These are phyloP conservation scores for Otatea glauca DNA, from an alignment of 176 grass and related monocot species.

Conservation along the genomic window DNA sequence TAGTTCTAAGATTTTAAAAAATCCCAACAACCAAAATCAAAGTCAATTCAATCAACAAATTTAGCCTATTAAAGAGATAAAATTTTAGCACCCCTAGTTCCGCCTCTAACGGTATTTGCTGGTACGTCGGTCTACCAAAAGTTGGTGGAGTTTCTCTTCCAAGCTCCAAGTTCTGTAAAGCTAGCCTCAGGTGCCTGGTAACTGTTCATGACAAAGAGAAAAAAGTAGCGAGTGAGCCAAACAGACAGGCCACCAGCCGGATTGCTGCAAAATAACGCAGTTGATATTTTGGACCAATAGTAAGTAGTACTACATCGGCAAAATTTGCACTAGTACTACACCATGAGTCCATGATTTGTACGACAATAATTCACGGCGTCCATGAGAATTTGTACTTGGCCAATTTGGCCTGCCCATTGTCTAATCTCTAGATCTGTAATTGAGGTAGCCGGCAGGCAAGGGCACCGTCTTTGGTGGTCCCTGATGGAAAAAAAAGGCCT, in stretches of 20 bases:
- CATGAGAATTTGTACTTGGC: not conserved
- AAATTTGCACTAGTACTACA: not conserved
- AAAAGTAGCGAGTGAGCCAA: not conserved
- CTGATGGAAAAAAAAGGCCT: not conserved
- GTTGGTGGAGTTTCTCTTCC: not conserved
- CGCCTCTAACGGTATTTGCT: not conserved
- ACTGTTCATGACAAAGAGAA: not conserved
- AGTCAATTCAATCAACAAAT: no score
- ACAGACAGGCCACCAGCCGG: not conserved
- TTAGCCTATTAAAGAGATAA: no score
- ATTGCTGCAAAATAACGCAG: not conserved
- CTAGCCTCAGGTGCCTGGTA: no score
- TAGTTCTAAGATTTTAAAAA: no score
- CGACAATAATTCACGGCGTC: not conserved
- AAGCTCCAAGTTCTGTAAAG: conserved; percentile 5
- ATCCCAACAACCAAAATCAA: no score
- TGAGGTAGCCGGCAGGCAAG: conserved; percentile 11
- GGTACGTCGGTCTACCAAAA: not conserved
- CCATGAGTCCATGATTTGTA: not conserved
- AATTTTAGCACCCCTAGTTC: no score
- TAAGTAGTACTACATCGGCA: not conserved
- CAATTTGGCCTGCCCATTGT: not conserved
- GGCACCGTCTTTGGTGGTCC: conserved; percentile 15
- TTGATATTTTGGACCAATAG: not conserved
- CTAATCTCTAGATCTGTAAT: not conserved